A percentile compares a stretch with the other conserved stretches of the same genome.
These are phyloP conservation scores for Thymus mandschuricus DNA, from an alignment of 257 asterid species.

Conservation along the genomic window DNA sequence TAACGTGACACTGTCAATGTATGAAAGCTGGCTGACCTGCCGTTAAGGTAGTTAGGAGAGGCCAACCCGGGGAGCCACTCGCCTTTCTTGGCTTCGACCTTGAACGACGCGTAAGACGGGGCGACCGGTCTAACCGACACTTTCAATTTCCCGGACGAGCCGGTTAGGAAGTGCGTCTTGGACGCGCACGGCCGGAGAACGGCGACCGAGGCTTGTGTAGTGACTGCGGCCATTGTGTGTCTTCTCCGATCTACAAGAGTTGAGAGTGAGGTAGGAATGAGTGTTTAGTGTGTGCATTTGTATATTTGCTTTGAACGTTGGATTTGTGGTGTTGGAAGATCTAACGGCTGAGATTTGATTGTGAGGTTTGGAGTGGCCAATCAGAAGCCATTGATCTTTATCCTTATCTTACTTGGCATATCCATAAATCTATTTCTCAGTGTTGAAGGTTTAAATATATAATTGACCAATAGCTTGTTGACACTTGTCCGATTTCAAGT, in stretches of 20 bases:
- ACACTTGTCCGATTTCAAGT: conserved; percentile 28
- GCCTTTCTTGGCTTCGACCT: conserved; percentile 94
- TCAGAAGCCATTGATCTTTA: conserved; percentile 52
- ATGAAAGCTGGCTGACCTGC: conserved; percentile 55
- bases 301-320: conserved; percentile 35
- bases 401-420: conserved; percentile 68
- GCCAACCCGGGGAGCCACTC: conserved; percentile 94
- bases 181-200: conserved; percentile 68
- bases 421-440: conserved; percentile 59
- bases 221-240: conserved; percentile 66
- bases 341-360: conserved; percentile 50
- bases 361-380: conserved; percentile 55
- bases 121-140: conserved; percentile 47
- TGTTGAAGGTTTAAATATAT: conserved; percentile 31
- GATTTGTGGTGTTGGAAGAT: conserved; percentile 56
- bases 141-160: conserved; percentile 65
- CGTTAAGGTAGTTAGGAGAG: conserved; percentile 83
- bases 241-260: background rate
- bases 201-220: conserved; percentile 73
- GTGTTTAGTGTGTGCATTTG: conserved; percentile 44
- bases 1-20: no score
- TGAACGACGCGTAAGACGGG: conserved; percentile 47
- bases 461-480: conserved; percentile 34
- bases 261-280: conserved; percentile 18
- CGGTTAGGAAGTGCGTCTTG: conserved; percentile 63